Percentiles rank a stretch among this genome's conserved stretches.
phyloP scores from a whole-genome alignment of 352 stramenopile species.

The Phytophthora hybrid region DNA sequence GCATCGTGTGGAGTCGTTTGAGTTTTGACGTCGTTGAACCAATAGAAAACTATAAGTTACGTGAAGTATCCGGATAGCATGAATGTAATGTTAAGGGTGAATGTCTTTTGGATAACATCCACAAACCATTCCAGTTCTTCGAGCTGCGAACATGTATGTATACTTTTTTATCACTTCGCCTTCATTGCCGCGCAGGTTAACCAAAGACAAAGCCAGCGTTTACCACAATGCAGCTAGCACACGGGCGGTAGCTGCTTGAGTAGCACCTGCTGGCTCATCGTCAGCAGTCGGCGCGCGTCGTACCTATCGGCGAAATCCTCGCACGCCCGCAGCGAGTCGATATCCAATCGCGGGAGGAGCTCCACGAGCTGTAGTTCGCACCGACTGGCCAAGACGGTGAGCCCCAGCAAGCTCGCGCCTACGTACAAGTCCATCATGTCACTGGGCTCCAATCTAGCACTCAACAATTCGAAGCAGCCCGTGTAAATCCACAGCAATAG shows the following conservation, averaged over 20 bases:
- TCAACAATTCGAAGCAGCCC: slow-evolving; percentile 59
- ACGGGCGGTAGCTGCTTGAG: slow-evolving; percentile 24
- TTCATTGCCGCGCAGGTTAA: neutral
- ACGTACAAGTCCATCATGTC: slow-evolving; percentile 84
- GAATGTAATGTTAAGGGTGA: no score
- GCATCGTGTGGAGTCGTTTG: no score
- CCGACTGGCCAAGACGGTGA: slow-evolving; percentile 62
- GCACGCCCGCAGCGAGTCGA: slow-evolving; percentile 59
- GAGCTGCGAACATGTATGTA: no score
- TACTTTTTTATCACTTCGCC: no score
- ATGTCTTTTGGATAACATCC: no score
- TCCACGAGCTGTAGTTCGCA: slow-evolving; percentile 71
- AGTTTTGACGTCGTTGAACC: no score
- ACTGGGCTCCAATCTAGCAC: slow-evolving; percentile 50
- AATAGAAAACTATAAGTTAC: no score
- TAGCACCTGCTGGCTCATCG: slow-evolving; percentile 55
- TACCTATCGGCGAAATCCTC: slow-evolving; percentile 74
- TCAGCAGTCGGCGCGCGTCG: slow-evolving; percentile 58
- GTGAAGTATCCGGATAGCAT: no score
- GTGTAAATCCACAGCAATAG: slow-evolving; percentile 81
- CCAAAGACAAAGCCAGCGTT: neutral
- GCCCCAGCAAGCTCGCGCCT: slow-evolving; percentile 59
- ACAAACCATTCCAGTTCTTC: no score
- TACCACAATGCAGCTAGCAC: slow-evolving; percentile 4
- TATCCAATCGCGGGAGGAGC: slow-evolving; percentile 59